These are phyloP conservation scores for Penicillium griseofulvum DNA, from an alignment of 2,329 filamentous ascomycete species.

Conservation along the genomic window DNA sequence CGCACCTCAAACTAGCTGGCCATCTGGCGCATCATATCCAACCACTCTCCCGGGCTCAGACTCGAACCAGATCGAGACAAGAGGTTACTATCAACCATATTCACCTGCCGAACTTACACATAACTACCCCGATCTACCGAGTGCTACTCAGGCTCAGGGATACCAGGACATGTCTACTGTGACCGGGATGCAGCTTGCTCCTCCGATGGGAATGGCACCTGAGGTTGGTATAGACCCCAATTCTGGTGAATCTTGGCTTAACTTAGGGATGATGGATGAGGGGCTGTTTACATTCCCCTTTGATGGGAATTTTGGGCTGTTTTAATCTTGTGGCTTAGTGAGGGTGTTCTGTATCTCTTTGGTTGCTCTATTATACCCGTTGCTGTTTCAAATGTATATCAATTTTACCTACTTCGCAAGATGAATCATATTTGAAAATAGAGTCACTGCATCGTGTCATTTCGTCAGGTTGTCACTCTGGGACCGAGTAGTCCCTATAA, in stretches of 20 bases:
- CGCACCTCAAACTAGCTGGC: constrained; percentile 12
- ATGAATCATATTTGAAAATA: neutral
- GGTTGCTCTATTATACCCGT: neutral
- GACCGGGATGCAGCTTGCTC: constrained; percentile 16
- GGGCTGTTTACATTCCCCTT: constrained; percentile 31
- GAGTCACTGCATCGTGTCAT: too few relatives aligned
- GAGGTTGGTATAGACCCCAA: constrained; percentile 28
- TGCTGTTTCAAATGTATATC: neutral
- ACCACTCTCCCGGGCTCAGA: constrained; percentile 7
- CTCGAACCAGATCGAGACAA: constrained; percentile 2
- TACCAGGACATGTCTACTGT: constrained; percentile 21
- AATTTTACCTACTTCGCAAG: neutral
- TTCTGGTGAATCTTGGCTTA: constrained; percentile 30
- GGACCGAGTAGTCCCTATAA: too few relatives aligned
- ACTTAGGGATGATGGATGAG: constrained; percentile 35
- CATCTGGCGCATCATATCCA: constrained; percentile 12
- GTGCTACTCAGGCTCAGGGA: constrained; percentile 1
- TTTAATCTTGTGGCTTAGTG: constrained; percentile 11
- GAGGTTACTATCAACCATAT: constrained; percentile 12
- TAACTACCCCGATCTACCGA: constrained; percentile 4
- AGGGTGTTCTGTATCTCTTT: neutral
- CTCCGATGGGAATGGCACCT: constrained; percentile 22
- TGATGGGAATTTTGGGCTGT: constrained; percentile 22
- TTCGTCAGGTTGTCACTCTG: neutral
- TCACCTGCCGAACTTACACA: constrained; percentile 10